Percentiles rank a stretch among this genome's conserved stretches.
Conservation (phyloP, 352 stramenopile genomes). For the Pythium biforme region DNA sequence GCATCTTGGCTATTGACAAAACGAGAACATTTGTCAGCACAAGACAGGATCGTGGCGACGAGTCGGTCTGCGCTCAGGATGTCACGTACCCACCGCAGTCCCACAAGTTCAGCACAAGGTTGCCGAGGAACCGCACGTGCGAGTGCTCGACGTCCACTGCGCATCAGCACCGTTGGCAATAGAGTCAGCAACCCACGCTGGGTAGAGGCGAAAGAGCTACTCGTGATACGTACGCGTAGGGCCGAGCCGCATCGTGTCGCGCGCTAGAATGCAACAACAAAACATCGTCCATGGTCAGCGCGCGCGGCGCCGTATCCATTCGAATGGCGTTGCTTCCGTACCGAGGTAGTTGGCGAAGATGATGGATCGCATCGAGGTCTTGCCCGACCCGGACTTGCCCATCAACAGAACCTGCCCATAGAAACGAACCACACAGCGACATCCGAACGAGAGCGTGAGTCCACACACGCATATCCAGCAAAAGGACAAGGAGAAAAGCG, state of each 20-base stretch:
- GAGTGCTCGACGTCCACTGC: constrained; percentile 92
- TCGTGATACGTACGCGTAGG: constrained; percentile 81
- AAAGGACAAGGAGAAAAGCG: too few relatives aligned
- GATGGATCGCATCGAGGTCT: constrained; percentile 99
- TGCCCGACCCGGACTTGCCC: constrained; percentile 95
- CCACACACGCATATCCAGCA: too few relatives aligned
- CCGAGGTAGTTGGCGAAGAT: constrained; percentile 99
- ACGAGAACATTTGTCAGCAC: neutral
- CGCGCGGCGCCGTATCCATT: too few relatives aligned
- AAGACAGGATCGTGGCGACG: neutral
- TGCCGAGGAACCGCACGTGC: constrained; percentile 95
- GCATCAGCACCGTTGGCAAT: neutral
- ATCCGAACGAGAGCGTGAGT: neutral
- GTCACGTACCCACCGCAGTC: constrained; percentile 94
- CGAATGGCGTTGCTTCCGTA: constrained; percentile 48
- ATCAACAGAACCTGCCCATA: constrained; percentile 91
- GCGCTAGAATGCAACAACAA: constrained; percentile 53
- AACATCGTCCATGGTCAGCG: too few relatives aligned
- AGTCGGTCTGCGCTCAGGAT: too few relatives aligned
- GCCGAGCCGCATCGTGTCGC: constrained; percentile 96
- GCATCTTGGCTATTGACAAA: constrained; percentile 90
- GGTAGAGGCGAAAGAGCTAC: neutral
- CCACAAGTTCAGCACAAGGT: constrained; percentile 99
- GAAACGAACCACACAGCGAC: neutral
- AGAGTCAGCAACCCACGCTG: neutral